phyloP scores from a whole-genome alignment of 352 stramenopile genomes.

The Globisporangium solare region DNA sequence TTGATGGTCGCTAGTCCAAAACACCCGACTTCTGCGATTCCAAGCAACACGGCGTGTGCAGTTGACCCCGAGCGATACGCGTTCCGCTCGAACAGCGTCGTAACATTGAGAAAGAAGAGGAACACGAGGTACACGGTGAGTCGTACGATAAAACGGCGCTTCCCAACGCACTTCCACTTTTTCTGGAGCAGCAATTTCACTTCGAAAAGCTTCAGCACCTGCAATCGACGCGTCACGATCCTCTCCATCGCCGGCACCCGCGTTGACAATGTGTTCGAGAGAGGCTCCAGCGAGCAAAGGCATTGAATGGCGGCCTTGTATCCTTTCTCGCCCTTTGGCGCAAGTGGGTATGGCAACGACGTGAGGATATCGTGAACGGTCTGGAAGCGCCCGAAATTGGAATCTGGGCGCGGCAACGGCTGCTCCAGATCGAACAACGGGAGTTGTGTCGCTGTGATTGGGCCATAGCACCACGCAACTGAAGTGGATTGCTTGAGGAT shows the following conservation, averaged over 20 bases:
- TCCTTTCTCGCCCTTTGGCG: constrained; percentile 25
- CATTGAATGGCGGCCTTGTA: constrained; percentile 54
- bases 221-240: constrained; percentile 33
- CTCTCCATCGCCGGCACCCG: constrained; percentile 15
- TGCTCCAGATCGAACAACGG: constrained; percentile 54
- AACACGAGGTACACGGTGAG: constrained; percentile 35
- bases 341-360: constrained; percentile 27
- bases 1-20: constrained; percentile 32
- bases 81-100: constrained; percentile 37
- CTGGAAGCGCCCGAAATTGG: constrained; percentile 18
- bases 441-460: constrained; percentile 48
- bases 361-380: constrained; percentile 14
- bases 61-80: constrained; percentile 22
- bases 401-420: constrained; percentile 19
- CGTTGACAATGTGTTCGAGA: constrained; percentile 34
- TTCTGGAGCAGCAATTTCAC: constrained; percentile 48
- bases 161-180: constrained; percentile 67
- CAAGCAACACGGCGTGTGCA: constrained; percentile 19
- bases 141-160: constrained; percentile 33
- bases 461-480: constrained; percentile 49
- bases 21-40: constrained; percentile 24
- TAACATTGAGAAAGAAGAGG: constrained; percentile 35
- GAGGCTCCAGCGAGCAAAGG: constrained; percentile 43
- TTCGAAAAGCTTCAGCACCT: constrained; percentile 52
- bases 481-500: constrained; percentile 42